Percentiles rank a stretch among this genome's conserved stretches.
Conservation (phyloP, 108 stramenopile genomes). For the Licmophora abbreviata region DNA sequence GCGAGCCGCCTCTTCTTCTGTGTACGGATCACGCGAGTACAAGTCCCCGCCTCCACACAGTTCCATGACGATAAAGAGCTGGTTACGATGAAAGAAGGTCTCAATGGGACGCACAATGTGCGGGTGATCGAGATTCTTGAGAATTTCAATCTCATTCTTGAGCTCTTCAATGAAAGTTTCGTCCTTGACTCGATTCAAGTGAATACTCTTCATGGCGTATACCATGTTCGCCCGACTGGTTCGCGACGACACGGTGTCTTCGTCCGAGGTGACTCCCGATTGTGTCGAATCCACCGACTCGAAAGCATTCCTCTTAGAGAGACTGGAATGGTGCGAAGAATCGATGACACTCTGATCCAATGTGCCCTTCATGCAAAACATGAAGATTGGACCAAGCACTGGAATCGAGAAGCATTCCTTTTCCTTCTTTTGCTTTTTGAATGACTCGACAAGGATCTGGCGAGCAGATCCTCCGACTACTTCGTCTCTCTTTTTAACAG, state of each 20-base stretch:
- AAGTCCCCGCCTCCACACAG: slow-evolving; percentile 78
- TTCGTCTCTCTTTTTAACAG: slow-evolving; percentile 28
- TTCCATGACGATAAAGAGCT: slow-evolving; percentile 75
- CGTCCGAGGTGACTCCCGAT: neutral
- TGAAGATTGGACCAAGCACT: neutral
- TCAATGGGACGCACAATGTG: slow-evolving; percentile 85
- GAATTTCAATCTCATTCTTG: slow-evolving; percentile 56
- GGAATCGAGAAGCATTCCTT: slow-evolving; percentile 1
- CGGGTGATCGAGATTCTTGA: slow-evolving; percentile 59
- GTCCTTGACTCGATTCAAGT: slow-evolving; percentile 37
- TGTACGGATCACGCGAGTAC: slow-evolving; percentile 71
- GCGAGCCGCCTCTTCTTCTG: slow-evolving; percentile 46
- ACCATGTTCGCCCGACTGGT: slow-evolving; percentile 1
- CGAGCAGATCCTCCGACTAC: slow-evolving; percentile 47
- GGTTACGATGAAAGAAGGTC: slow-evolving; percentile 50
- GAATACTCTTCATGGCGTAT: slow-evolving; percentile 68
- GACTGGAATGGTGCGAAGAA: no score
- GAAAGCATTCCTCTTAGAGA: no score
- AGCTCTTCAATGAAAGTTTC: slow-evolving; percentile 25
- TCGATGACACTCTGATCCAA: no score
- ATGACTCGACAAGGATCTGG: slow-evolving; percentile 6
- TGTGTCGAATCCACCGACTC: no score
- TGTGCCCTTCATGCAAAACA: neutral
- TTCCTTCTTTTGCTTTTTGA: neutral
- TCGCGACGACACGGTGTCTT: neutral